These are phyloP conservation scores for Pseudocercospora fijiensis DNA, from an alignment of 2,329 filamentous ascomycete species.

Conservation along the genomic window DNA sequence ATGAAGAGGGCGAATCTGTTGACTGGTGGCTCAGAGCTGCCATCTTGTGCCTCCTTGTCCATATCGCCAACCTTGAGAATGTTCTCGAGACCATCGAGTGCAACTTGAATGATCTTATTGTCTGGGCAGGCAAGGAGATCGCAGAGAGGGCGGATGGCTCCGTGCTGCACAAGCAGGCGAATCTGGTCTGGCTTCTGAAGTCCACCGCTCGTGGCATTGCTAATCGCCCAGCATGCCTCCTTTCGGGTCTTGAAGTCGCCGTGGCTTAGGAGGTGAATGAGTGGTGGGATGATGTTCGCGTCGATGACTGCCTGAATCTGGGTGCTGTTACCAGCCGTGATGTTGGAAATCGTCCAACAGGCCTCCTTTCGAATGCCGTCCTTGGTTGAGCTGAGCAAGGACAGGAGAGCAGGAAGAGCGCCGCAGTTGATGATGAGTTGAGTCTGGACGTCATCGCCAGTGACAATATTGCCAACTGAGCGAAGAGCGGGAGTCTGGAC, in stretches of 20 bases:
- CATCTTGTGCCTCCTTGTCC: constrained; percentile 86
- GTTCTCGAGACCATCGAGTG: constrained; percentile 95
- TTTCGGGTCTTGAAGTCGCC: constrained; percentile 99
- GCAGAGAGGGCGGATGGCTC: constrained; percentile 96
- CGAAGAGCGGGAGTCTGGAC: constrained; percentile 96
- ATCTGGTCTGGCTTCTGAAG: constrained; percentile 99
- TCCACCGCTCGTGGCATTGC: constrained; percentile 94
- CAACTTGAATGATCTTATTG: constrained; percentile 99
- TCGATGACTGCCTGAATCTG: constrained; percentile 98
- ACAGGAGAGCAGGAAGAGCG: constrained; percentile 85
- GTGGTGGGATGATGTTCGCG: constrained; percentile 90
- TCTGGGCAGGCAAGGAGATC: constrained; percentile 94
- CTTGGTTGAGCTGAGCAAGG: constrained; percentile 92
- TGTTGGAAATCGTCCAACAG: constrained; percentile 99
- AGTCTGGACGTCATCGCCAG: constrained; percentile 96
- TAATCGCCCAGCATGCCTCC: constrained; percentile 99
- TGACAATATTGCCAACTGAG: constrained; percentile 98
- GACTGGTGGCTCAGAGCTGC: constrained; percentile 69
- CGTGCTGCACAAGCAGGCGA: constrained; percentile 85
- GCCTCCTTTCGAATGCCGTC: constrained; percentile 99
- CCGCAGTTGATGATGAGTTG: constrained; percentile 99
- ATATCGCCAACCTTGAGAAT: constrained; percentile 99
- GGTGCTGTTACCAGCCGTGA: constrained; percentile 94
- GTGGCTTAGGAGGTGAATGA: constrained; percentile 94
- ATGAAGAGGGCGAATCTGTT: constrained; percentile 98